Evolutionary conservation across 169 alveolate genomes (phyloP).

Genomic region (Cystoisospora suis): DNA sequence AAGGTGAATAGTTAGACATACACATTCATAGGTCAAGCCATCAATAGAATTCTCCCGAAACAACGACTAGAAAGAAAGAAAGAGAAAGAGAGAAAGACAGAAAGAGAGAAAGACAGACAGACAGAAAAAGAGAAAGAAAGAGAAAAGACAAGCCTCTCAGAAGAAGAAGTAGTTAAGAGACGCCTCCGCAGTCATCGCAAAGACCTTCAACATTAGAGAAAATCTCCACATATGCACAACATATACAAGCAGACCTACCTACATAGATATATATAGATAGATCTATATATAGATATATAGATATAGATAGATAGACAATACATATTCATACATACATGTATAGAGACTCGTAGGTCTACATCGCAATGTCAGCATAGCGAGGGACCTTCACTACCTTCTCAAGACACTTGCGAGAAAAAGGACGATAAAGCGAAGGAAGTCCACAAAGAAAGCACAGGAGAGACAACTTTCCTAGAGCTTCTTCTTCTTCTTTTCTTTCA

Average conservation of each 20-base stretch:
- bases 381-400: no score
- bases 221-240: background rate
- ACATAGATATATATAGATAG: slow-evolving; percentile 13
- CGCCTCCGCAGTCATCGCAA: background rate
- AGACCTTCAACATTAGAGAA: background rate
- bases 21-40: background rate
- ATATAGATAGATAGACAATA: no score
- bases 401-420: no score
- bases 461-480: no score
- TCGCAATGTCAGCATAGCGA: no score
- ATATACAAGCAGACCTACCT: background rate
- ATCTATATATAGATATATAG: background rate
- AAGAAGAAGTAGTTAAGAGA: background rate
- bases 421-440: no score
- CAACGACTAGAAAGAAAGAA: background rate
- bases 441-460: no score
- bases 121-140: background rate
- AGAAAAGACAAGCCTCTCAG: background rate
- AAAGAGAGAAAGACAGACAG: background rate
- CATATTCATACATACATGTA: background rate
- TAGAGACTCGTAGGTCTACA: no score
- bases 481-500: background rate
- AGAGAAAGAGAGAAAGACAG: background rate
- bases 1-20: background rate
- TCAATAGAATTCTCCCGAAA: background rate